These are phyloP conservation scores for Annulohypoxylon bovei DNA, from an alignment of 495 filamentous ascomycete species.

Conservation along the genomic window DNA sequence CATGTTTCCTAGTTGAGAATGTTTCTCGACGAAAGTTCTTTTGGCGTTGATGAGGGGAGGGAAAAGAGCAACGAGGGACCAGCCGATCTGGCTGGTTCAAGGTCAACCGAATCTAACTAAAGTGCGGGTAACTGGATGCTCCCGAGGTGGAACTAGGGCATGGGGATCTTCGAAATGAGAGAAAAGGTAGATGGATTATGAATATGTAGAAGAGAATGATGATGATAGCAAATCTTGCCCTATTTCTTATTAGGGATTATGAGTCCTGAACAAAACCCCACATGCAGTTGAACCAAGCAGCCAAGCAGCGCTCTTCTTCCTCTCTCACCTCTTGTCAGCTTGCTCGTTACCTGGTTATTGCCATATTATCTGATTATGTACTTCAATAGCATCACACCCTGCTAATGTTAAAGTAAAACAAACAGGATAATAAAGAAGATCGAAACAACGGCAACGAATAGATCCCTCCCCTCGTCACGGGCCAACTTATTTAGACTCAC, in stretches of 20 bases:
- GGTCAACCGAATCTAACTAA: slow-evolving; percentile 45
- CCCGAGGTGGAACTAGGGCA: slow-evolving; percentile 43
- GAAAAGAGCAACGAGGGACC: slow-evolving; percentile 23
- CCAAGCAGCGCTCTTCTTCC: slow-evolving; percentile 26
- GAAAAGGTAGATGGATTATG: slow-evolving; percentile 25
- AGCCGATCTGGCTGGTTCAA: slow-evolving; percentile 37
- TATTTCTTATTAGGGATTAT: slow-evolving; percentile 40
- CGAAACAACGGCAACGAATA: slow-evolving; percentile 32
- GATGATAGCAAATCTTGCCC: slow-evolving; percentile 43
- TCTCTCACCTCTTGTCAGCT: slow-evolving; percentile 33
- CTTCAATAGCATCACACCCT: slow-evolving; percentile 38
- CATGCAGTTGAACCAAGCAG: slow-evolving; percentile 33
- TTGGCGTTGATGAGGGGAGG: slow-evolving; percentile 42
- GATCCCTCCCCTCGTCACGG: slow-evolving; percentile 23
- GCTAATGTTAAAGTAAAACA: slow-evolving; percentile 1
- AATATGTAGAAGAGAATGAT: slow-evolving; percentile 19
- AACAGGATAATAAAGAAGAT: slow-evolving; percentile 12
- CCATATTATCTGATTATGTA: neutral
- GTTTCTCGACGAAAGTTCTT: slow-evolving; percentile 24
- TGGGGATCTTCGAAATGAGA: slow-evolving; percentile 42
- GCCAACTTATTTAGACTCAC: slow-evolving; percentile 37
- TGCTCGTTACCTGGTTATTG: slow-evolving; percentile 6
- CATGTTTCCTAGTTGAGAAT: slow-evolving; percentile 28
- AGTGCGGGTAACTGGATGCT: slow-evolving; percentile 46
- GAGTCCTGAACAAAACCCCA: slow-evolving; percentile 39